phyloP scores from a whole-genome alignment of 257 asterid species.

The Rehmannia glutinosa region DNA sequence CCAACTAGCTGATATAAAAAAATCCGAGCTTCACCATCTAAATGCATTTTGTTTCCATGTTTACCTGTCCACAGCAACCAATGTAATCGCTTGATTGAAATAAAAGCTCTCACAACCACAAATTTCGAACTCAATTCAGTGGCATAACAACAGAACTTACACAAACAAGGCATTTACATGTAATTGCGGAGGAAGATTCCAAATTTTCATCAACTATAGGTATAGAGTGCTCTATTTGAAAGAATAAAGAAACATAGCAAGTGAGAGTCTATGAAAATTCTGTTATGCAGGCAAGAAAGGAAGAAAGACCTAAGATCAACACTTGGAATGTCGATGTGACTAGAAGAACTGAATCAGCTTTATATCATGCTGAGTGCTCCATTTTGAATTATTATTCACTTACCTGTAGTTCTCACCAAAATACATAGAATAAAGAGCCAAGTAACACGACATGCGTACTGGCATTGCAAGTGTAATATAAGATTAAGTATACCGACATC shows the following conservation, averaged over 20 bases:
- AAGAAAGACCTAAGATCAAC: not conserved
- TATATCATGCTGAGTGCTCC: too few species aligned
- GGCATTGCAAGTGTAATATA: not conserved
- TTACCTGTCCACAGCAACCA: slow-evolving; percentile 51
- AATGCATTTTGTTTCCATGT: slow-evolving; percentile 82
- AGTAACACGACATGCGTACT: not conserved
- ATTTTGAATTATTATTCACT: too few species aligned
- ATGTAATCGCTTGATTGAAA: too few species aligned
- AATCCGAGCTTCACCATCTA: slow-evolving; percentile 52
- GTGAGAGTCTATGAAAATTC: not conserved
- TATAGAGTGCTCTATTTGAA: not conserved
- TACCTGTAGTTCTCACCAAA: too few species aligned
- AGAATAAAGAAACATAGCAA: not conserved
- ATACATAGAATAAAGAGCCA: not conserved
- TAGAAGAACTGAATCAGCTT: not conserved
- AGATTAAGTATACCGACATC: not conserved
- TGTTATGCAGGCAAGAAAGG: not conserved
- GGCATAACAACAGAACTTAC: not conserved
- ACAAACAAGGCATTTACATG: not conserved
- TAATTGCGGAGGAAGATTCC: not conserved
- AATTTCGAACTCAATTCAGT: slow-evolving; percentile 1
- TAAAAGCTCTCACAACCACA: not conserved
- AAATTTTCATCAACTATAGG: not conserved
- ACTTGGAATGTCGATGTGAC: not conserved
- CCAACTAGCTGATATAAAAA: slow-evolving; percentile 95